Evolutionary conservation across 208 protist genomes (phyloP), one percentile per base, ranked within the genome.

Genomic region (Trypanosoma brucei): DNA sequence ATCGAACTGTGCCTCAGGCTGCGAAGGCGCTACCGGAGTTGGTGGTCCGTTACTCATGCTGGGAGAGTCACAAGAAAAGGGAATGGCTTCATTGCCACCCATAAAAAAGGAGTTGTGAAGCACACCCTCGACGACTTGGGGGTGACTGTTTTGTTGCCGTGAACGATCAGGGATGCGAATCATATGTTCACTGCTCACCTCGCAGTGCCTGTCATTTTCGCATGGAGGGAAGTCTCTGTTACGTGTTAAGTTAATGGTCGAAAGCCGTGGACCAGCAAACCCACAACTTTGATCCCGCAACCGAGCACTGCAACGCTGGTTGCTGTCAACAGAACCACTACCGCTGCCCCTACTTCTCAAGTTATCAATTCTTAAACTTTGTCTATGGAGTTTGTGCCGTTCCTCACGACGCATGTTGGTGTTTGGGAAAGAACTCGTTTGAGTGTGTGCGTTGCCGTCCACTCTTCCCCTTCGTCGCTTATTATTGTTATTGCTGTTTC

Each of bases 11-110:
- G 3, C 9, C 9, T 55, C 9, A 30, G 5, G 40, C 7, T 42
- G 60, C n/a, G 34, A 13, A 34, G 38, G 9, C 3, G 37, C 3
- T 38, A 31, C 54, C 11, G 60, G 4, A 11, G 40, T 42, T 3
- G 31, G 1, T 2, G 51, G 35, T 5, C 46, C 37, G 45, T 7
- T 9, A 3, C 55, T 45, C 2, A 53, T 34, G 37, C 63, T 11
- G 11, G 65, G 65, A 13, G 65, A 70, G 5, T 64, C 65, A 22
- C n/a, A 14, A 7, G 65, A 70, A 40, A 70, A 70, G 0, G 65
- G 65, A 39, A 70, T 70, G 0, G 4, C 6, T 8, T 59, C 65
- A 39, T 3, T 56, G 0, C 3, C 30, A 30, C 30, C 6, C 45
- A 2, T 39, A 22, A 35, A 2, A 35, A 22, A 40, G 22, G 8